Conservation (phyloP, 2,329 filamentous ascomycete species). For the Lachnellula hyalina region DNA sequence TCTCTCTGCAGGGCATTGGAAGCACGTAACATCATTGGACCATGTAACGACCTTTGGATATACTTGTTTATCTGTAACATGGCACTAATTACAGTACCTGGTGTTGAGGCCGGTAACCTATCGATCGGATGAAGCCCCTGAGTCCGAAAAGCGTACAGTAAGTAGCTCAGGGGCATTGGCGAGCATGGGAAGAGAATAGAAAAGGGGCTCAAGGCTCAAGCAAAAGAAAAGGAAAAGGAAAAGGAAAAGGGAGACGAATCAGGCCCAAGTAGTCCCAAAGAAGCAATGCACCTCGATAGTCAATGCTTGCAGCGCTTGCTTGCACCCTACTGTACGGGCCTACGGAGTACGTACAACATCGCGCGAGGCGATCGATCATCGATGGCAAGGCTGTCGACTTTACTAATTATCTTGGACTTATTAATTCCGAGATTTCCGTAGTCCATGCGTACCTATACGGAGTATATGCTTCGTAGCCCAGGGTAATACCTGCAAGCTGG, state of each 20-base stretch:
- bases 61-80: background rate
- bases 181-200: background rate
- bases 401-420: background rate
- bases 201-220: background rate
- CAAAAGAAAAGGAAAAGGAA: background rate
- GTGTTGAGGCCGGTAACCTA: background rate
- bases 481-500: background rate
- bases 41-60: background rate
- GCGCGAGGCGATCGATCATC: background rate
- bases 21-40: slow-evolving; percentile 1
- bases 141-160: background rate
- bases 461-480: background rate
- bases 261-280: too few species aligned
- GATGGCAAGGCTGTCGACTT: background rate
- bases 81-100: background rate
- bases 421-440: background rate
- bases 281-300: too few species aligned
- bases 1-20: background rate
- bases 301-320: too few species aligned
- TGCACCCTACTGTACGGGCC: background rate
- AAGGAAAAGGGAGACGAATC: background rate
- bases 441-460: background rate
- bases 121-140: background rate
- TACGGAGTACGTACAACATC: background rate
- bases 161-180: background rate